Evolutionary conservation across 495 filamentous ascomycete genomes (phyloP), one percentile per base, ranked within the genome.

Genomic region (Baudoinia panamericana): DNA sequence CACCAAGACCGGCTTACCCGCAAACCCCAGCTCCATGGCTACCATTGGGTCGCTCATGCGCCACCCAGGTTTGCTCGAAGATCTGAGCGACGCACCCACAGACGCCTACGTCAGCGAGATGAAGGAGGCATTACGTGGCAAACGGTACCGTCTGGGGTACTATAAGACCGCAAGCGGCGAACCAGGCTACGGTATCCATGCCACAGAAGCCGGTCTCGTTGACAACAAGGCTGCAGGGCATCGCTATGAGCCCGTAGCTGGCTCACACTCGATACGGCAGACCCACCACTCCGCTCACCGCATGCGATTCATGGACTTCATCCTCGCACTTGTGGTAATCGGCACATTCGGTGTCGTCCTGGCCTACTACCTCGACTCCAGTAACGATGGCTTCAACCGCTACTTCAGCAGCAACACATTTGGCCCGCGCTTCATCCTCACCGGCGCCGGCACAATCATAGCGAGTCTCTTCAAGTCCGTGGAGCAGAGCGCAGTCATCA

Each of bases 381-480:
- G 47, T 17, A 54, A 63, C 29, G 59, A 59, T 0, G 33, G 54
- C 17, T 70, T 69, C 26, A 64, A 69, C 36, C 41, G 48, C 3
- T 70, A 66, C 39, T 67, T 70, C 57, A 59, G 57, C 41, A 58
- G 60, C 27, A 54, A 62, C 21, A 48, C 44, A 15, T 65, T 66
- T 34, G 67, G 65, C 3, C 62, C 63, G 18, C 46, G 55, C n/a
- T 65, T 66, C 21, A 31, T 70, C 26, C 66, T 69, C 31, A 62
- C 66, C 1, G 36, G 48, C 6, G 32, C 62, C 4, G 66, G 62
- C 41, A 56, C 67, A 3, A 30, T 61, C 12, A 58, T 69, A 12
- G 60, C 61, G 20, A 53, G 63, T 21, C 61, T 63, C 44, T 69
- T 65, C 65, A 55, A 51, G 55, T 39, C 59, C 53, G 38, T 58